phyloP scores from a whole-genome alignment of 192 early-diverging fungal genomes.

The Gonapodya prolifera region DNA sequence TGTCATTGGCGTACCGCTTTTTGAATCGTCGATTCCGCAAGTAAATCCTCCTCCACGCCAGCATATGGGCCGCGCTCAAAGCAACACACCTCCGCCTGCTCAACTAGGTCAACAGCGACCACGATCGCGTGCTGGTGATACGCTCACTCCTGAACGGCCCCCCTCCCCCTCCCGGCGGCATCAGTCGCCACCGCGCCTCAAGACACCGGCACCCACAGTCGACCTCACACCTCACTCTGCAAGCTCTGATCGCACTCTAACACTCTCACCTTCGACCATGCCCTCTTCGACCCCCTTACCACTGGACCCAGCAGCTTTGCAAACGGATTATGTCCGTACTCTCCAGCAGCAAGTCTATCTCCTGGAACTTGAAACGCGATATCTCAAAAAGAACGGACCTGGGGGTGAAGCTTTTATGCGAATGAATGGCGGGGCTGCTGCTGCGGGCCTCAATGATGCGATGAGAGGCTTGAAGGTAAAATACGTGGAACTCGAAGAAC shows the following conservation, averaged over 20 bases:
- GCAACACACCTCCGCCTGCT: background rate
- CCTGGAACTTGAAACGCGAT: slow-evolving; percentile 42
- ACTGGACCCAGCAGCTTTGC: background rate
- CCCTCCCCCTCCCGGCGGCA: background rate
- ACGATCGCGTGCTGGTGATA: background rate
- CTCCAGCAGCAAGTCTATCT: slow-evolving; percentile 48
- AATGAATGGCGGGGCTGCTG: slow-evolving; percentile 2
- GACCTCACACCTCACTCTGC: background rate
- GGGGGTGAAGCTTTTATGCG: background rate
- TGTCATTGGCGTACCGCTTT: background rate
- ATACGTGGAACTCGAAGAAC: slow-evolving; percentile 39
- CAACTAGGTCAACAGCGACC: background rate
- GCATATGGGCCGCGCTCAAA: no score
- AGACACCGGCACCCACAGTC: background rate
- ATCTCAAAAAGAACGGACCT: slow-evolving; percentile 20
- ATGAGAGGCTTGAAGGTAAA: slow-evolving; percentile 29
- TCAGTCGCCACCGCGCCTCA: background rate
- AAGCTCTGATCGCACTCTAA: background rate
- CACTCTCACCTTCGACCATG: background rate
- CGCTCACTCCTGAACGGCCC: background rate
- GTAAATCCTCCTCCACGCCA: background rate
- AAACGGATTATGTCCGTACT: slow-evolving; percentile 34
- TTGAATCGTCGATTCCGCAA: background rate
- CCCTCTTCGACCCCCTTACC: background rate
- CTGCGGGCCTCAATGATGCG: slow-evolving; percentile 28